A percentile compares a stretch with the other conserved stretches of the same genome.
Evolutionary conservation across 345 rosid genomes (phyloP).

Genomic region (Pseudoturritis turrita): DNA sequence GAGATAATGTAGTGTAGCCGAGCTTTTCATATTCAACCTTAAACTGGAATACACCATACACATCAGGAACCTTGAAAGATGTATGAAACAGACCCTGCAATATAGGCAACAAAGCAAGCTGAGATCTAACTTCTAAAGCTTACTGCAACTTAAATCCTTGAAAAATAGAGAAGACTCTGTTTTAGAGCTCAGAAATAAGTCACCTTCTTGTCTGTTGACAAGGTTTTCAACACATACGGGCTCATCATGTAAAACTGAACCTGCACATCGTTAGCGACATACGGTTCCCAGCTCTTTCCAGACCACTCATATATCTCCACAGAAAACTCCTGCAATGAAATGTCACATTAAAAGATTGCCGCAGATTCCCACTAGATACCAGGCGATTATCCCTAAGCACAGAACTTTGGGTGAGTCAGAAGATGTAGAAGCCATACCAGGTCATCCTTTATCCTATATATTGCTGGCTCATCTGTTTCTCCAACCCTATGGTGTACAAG

Average conservation of each 20-base stretch:
- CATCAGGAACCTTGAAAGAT: slow-evolving; percentile 73
- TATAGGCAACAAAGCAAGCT: slow-evolving; percentile 8
- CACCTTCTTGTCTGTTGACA: slow-evolving; percentile 55
- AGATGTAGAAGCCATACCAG: slow-evolving; percentile 37
- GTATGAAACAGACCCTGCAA: slow-evolving; percentile 58
- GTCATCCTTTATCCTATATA: slow-evolving; percentile 65
- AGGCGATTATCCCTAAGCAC: background rate
- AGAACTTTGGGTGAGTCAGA: background rate
- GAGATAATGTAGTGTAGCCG: slow-evolving; percentile 62
- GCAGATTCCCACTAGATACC: background rate
- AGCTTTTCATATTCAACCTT: slow-evolving; percentile 69
- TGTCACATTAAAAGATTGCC: background rate
- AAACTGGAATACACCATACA: slow-evolving; percentile 74
- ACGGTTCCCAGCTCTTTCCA: slow-evolving; percentile 71
- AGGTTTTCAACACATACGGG: slow-evolving; percentile 61
- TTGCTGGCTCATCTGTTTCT: slow-evolving; percentile 55
- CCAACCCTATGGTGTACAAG: slow-evolving; percentile 52
- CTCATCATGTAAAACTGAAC: slow-evolving; percentile 83
- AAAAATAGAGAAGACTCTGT: background rate
- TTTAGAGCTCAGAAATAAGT: background rate
- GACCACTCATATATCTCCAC: slow-evolving; percentile 67
- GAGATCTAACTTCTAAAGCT: background rate
- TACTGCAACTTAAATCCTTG: background rate
- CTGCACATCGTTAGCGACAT: slow-evolving; percentile 59
- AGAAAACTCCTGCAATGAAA: slow-evolving; percentile 45